These are phyloP conservation scores for Daldinia bambusicola DNA, from an alignment of 495 filamentous ascomycete genomes.

Conservation along the genomic window DNA sequence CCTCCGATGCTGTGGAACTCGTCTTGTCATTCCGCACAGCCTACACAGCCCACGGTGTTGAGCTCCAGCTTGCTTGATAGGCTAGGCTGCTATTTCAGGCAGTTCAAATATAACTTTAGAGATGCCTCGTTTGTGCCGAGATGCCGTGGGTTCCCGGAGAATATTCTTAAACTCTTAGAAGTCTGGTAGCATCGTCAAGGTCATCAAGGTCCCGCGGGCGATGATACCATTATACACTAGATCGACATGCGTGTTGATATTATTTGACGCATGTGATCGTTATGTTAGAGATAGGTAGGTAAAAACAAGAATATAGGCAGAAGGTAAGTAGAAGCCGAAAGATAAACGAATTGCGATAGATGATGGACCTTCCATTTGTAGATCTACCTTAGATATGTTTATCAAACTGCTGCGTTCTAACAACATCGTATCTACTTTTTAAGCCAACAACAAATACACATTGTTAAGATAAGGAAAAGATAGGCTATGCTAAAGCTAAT, in stretches of 20 bases:
- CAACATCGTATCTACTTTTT: too few relatives aligned
- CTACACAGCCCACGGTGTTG: not conserved
- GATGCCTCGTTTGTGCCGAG: slow-evolving; percentile 33
- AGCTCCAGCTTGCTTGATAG: slow-evolving; percentile 24
- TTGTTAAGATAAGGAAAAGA: not conserved
- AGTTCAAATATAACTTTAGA: slow-evolving; percentile 11
- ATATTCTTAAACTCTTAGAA: not conserved
- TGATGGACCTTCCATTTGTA: slow-evolving; percentile 18
- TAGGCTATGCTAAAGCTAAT: not conserved
- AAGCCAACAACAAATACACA: too few relatives aligned
- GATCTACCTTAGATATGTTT: slow-evolving; percentile 31
- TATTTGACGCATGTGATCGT: slow-evolving; percentile 21
- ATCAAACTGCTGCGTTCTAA: slow-evolving; percentile 26
- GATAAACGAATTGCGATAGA: slow-evolving; percentile 8
- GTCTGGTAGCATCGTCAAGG: too few relatives aligned
- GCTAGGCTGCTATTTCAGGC: slow-evolving; percentile 25
- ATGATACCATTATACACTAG: slow-evolving; percentile 23
- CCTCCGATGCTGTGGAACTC: slow-evolving; percentile 40
- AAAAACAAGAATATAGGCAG: not conserved
- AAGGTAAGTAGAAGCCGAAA: not conserved
- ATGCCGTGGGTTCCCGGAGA: slow-evolving; percentile 32
- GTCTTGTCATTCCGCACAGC: slow-evolving; percentile 29
- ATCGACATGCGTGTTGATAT: slow-evolving; percentile 24
- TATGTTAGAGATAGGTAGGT: not conserved
- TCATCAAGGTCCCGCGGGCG: slow-evolving; percentile 7